Conservation (phyloP, 345 rosid genomes). For the Ceriops zippeliana region DNA sequence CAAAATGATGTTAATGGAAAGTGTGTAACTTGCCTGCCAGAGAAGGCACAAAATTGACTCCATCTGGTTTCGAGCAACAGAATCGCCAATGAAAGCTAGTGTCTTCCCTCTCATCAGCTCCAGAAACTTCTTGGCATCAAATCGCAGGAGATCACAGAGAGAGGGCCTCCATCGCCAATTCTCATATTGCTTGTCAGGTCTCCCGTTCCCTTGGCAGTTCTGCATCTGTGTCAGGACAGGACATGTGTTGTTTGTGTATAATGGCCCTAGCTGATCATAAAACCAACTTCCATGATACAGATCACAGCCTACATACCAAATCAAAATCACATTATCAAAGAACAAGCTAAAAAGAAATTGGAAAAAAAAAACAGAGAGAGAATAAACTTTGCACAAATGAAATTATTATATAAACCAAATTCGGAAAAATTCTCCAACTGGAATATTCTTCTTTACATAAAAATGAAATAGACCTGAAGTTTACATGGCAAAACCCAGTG, state of each 20-base stretch:
- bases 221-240: constrained; percentile 93
- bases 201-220: constrained; percentile 98
- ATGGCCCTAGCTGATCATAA: constrained; percentile 71
- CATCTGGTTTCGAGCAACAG: constrained; percentile 98
- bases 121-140: constrained; percentile 80
- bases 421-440: neutral
- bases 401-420: constrained; percentile 1
- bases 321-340: constrained; percentile 15
- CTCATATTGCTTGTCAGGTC: constrained; percentile 90
- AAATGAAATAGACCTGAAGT: neutral
- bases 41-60: constrained; percentile 96
- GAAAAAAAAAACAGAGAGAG: neutral
- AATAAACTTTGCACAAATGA: neutral
- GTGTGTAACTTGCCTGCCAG: constrained; percentile 74
- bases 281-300: constrained; percentile 80
- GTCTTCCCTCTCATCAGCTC: constrained; percentile 94
- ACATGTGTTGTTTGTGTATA: constrained; percentile 88
- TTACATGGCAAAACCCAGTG: no score
- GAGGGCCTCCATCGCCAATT: constrained; percentile 95
- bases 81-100: constrained; percentile 86
- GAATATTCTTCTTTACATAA: neutral
- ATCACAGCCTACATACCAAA: constrained; percentile 64
- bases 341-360: neutral
- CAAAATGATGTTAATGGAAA: neutral
- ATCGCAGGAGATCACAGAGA: constrained; percentile 84